Evolutionary conservation across 2,329 filamentous ascomycete genomes (phyloP).

Genomic region (Volutella citrinella): DNA sequence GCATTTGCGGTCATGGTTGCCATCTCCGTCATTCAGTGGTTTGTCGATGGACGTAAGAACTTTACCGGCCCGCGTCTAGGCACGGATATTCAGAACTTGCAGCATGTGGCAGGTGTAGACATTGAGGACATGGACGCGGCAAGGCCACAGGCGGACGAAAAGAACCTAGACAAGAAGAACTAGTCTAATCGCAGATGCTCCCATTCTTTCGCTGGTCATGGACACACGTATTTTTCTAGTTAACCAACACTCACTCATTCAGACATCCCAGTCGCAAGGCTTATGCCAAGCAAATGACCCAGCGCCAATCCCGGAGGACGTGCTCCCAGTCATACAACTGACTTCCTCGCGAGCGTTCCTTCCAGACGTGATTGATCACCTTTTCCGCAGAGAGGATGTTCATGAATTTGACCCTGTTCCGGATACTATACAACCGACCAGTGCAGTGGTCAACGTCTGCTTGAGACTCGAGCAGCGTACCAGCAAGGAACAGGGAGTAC

Average conservation of each 20-base stretch:
- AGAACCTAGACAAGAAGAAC: no score
- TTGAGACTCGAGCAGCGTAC: background rate
- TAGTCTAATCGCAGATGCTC: no score
- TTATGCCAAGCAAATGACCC: conserved; percentile 5
- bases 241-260: no score
- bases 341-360: conserved; percentile 2
- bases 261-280: no score
- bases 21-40: conserved; percentile 42
- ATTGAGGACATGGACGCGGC: no score
- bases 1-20: conserved; percentile 47
- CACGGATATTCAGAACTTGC: no score
- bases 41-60: conserved; percentile 47
- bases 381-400: conserved; percentile 8
- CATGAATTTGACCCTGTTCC: conserved; percentile 7
- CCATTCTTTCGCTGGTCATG: no score
- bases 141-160: no score
- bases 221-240: no score
- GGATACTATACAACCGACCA: background rate
- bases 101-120: no score
- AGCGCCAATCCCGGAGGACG: conserved; percentile 3
- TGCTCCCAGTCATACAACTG: conserved; percentile 5
- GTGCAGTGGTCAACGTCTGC: conserved; percentile 1
- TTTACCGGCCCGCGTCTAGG: conserved; percentile 38
- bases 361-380: conserved; percentile 6
- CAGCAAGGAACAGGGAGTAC: conserved; percentile 5